A percentile compares a stretch with the other conserved stretches of the same genome.
Evolutionary conservation across 305 asterid species (phyloP).

Genomic region (Solanum hybrid): DNA sequence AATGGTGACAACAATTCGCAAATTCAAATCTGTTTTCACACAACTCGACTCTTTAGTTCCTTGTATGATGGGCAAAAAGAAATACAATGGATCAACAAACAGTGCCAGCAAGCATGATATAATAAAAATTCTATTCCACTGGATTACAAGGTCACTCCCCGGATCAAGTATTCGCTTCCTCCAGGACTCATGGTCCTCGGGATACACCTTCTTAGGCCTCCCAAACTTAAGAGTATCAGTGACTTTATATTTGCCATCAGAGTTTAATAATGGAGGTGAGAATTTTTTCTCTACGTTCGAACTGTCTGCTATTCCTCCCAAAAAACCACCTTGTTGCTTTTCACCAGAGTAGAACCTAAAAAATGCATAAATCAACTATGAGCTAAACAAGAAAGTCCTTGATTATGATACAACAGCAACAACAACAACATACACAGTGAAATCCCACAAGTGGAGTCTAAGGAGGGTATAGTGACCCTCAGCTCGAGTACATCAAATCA

Average conservation of each 20-base stretch:
- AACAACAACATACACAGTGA: slow-evolving; percentile 14
- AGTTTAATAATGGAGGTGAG: slow-evolving; percentile 27
- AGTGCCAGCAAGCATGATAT: slow-evolving; percentile 77
- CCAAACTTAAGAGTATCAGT: slow-evolving; percentile 41
- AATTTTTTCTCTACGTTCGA: slow-evolving; percentile 28
- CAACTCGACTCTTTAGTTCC: slow-evolving; percentile 54
- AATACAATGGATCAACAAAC: slow-evolving; percentile 77
- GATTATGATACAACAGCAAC: not conserved
- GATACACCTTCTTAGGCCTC: slow-evolving; percentile 46
- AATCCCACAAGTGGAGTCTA: slow-evolving; percentile 39
- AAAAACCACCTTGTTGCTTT: slow-evolving; percentile 36
- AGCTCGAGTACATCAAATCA: not conserved
- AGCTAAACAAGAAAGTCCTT: slow-evolving; percentile 19
- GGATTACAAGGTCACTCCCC: slow-evolving; percentile 73
- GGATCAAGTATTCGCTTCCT: slow-evolving; percentile 77
- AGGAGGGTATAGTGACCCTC: slow-evolving; percentile 35
- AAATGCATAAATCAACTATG: slow-evolving; percentile 14
- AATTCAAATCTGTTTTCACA: slow-evolving; percentile 53
- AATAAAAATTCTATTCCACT: slow-evolving; percentile 85
- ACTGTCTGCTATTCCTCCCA: slow-evolving; percentile 33
- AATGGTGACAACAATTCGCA: slow-evolving; percentile 65
- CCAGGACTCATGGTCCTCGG: slow-evolving; percentile 46
- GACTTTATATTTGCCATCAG: slow-evolving; percentile 41
- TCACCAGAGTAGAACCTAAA: slow-evolving; percentile 70
- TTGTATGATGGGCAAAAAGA: slow-evolving; percentile 72